Percentiles rank a stretch among this genome's conserved stretches.
phyloP scores from a whole-genome alignment of 495 filamentous ascomycete genomes.

The Terfezia claveryi region DNA sequence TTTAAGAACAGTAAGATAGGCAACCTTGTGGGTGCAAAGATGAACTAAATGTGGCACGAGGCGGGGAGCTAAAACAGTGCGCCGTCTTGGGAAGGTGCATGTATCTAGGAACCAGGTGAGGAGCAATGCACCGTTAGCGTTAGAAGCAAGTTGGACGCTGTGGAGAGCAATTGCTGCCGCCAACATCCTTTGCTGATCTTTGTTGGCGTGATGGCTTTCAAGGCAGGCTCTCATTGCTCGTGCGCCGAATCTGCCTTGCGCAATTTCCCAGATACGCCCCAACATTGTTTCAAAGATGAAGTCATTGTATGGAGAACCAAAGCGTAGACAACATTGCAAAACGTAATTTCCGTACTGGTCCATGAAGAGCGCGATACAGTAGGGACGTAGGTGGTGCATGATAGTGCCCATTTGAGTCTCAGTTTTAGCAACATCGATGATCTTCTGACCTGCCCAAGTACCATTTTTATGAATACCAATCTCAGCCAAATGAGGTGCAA shows the following conservation, averaged over 20 bases:
- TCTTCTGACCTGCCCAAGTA: slow-evolving; percentile 98
- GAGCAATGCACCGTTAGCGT: slow-evolving; percentile 81
- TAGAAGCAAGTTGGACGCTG: slow-evolving; percentile 89
- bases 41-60: slow-evolving; percentile 92
- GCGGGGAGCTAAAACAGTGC: slow-evolving; percentile 76
- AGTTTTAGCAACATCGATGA: slow-evolving; percentile 83
- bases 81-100: slow-evolving; percentile 80
- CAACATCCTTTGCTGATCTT: slow-evolving; percentile 86
- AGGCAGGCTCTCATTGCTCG: slow-evolving; percentile 91
- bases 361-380: slow-evolving; percentile 73
- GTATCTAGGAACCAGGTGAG: slow-evolving; percentile 98
- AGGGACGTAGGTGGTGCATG: slow-evolving; percentile 59
- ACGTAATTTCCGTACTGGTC: slow-evolving; percentile 99
- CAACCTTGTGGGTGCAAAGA: slow-evolving; percentile 95
- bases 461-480: slow-evolving; percentile 98
- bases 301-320: slow-evolving; percentile 68
- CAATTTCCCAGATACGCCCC: slow-evolving; percentile 79
- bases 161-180: slow-evolving; percentile 87
- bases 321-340: slow-evolving; percentile 82
- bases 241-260: slow-evolving; percentile 83
- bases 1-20: slow-evolving; percentile 90
- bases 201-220: slow-evolving; percentile 85
- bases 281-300: slow-evolving; percentile 98
- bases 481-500: slow-evolving; percentile 78
- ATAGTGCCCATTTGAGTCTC: slow-evolving; percentile 66